Conservation (phyloP, 2,329 filamentous ascomycete genomes). For the Colletotrichum magnum region DNA sequence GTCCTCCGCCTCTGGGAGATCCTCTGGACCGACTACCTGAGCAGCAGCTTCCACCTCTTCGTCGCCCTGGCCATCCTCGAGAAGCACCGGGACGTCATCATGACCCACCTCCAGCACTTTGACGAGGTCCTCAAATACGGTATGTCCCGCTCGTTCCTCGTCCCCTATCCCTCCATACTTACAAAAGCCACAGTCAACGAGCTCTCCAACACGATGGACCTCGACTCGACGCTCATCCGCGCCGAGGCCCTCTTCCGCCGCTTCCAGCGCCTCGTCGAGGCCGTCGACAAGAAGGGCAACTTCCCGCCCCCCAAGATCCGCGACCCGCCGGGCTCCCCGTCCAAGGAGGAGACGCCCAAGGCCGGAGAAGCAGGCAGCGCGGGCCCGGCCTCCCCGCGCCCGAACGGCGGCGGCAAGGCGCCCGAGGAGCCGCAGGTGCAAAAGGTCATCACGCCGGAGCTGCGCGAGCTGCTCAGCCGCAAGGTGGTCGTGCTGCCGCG, state of each 20-base stretch:
- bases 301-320: constrained; percentile 73
- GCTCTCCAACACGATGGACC: constrained; percentile 91
- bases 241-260: constrained; percentile 90
- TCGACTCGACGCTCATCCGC: constrained; percentile 86
- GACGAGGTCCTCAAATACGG: constrained; percentile 98
- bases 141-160: constrained; percentile 59
- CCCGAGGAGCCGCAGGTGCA: constrained; percentile 50
- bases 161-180: constrained; percentile 16
- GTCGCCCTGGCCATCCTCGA: constrained; percentile 94
- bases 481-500: constrained; percentile 61
- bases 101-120: constrained; percentile 93
- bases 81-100: constrained; percentile 96
- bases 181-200: constrained; percentile 80
- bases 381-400: constrained; percentile 45
- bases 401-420: constrained; percentile 52
- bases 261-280: constrained; percentile 90
- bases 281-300: constrained; percentile 90
- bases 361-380: constrained; percentile 30
- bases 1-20: constrained; percentile 91
- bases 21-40: constrained; percentile 93
- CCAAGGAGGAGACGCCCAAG: constrained; percentile 20
- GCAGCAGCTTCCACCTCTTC: constrained; percentile 93
- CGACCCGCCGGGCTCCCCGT: constrained; percentile 35
- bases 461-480: constrained; percentile 67
- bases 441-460: constrained; percentile 70